These are phyloP conservation scores for Aspergillus awamori DNA, from an alignment of 2,329 filamentous ascomycete species.

Conservation along the genomic window DNA sequence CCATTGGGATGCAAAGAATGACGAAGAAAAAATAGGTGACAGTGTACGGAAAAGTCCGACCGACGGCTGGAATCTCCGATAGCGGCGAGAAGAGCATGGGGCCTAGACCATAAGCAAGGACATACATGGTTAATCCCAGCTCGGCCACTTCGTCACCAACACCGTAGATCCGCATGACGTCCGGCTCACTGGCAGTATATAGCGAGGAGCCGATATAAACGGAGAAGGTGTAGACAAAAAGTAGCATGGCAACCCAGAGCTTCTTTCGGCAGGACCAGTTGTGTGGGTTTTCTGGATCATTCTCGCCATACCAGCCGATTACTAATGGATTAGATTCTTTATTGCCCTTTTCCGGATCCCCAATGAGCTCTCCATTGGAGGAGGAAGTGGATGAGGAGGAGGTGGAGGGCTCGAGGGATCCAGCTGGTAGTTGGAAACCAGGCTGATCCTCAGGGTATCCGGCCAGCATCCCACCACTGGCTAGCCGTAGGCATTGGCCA, in stretches of 20 bases:
- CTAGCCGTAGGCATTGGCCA: too few species aligned
- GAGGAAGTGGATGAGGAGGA: too few species aligned
- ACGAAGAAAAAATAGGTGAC: conserved; percentile 57
- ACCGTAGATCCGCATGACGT: conserved; percentile 44
- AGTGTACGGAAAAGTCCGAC: conserved; percentile 53
- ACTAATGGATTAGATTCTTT: too few species aligned
- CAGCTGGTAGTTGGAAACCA: too few species aligned
- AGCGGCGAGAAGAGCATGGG: conserved; percentile 67
- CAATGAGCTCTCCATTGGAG: too few species aligned
- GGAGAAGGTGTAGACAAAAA: not conserved
- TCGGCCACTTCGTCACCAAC: conserved; percentile 53
- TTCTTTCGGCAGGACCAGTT: not conserved
- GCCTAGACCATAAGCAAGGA: conserved; percentile 66
- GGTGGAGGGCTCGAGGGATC: too few species aligned
- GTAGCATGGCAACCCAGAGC: not conserved
- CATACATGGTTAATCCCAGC: conserved; percentile 65
- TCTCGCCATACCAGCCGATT: not conserved
- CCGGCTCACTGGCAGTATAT: not conserved
- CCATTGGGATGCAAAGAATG: conserved; percentile 54
- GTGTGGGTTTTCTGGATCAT: not conserved
- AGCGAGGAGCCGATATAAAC: not conserved
- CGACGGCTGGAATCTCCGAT: conserved; percentile 63
- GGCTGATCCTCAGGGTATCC: too few species aligned
- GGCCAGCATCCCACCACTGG: too few species aligned
- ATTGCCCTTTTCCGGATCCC: too few species aligned